A percentile compares a stretch with the other conserved stretches of the same genome.
Evolutionary conservation across 1,284 basidiomycete genomes (phyloP).

Genomic region (Cryptococcus neoformans): DNA sequence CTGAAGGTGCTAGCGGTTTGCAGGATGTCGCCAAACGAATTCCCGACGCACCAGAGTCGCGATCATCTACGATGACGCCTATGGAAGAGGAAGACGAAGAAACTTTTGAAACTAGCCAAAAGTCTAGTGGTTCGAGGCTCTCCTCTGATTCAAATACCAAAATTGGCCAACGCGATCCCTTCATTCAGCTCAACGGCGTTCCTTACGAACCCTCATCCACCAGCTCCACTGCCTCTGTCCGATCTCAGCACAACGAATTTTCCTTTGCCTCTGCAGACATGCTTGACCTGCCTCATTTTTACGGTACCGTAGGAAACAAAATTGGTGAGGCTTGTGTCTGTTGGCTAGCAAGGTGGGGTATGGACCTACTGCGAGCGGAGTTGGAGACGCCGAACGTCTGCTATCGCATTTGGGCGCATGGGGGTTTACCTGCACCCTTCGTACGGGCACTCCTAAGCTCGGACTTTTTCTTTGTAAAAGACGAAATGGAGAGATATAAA

Average conservation of each 20-base stretch:
- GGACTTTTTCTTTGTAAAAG: slow-evolving; percentile 74
- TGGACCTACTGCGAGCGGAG: slow-evolving; percentile 71
- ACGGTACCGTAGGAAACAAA: slow-evolving; percentile 79
- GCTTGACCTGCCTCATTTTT: slow-evolving; percentile 55
- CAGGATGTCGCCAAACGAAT: slow-evolving; percentile 60
- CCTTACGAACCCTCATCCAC: slow-evolving; percentile 2
- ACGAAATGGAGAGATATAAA: slow-evolving; percentile 76
- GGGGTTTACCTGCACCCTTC: slow-evolving; percentile 70
- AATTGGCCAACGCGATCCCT: slow-evolving; percentile 53
- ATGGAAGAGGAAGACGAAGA: slow-evolving; percentile 10
- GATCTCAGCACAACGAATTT: slow-evolving; percentile 5
- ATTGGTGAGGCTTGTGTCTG: slow-evolving; percentile 85
- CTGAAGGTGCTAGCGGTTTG: slow-evolving; percentile 64
- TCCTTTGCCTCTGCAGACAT: slow-evolving; percentile 6
- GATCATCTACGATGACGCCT: not conserved
- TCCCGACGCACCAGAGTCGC: not conserved
- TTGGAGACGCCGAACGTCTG: slow-evolving; percentile 31
- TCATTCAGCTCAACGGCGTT: slow-evolving; percentile 1
- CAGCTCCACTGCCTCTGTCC: slow-evolving; percentile 6
- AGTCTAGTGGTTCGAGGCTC: not conserved
- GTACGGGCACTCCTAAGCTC: slow-evolving; percentile 69
- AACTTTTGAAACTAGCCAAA: slow-evolving; percentile 3
- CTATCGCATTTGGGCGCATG: slow-evolving; percentile 59
- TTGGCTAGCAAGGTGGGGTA: slow-evolving; percentile 84
- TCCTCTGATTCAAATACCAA: slow-evolving; percentile 17